Conservation (phyloP, 345 rosid genomes). For the Pelargonium nanum region DNA sequence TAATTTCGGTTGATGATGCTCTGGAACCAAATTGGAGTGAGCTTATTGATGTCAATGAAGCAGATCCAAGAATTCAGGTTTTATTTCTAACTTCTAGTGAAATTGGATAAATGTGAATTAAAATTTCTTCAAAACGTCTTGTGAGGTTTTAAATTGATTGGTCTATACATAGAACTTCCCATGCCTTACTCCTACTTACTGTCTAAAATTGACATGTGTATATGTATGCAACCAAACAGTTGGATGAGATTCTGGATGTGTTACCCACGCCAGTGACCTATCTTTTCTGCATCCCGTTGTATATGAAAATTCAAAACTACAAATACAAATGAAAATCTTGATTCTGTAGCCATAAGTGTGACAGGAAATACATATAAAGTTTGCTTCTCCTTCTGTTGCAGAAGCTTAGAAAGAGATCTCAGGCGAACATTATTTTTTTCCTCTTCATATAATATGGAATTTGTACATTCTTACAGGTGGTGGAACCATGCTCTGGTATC, state of each 20-base stretch:
- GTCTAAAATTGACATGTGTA: background rate
- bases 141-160: background rate
- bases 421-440: background rate
- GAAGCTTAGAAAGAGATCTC: background rate
- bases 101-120: conserved; percentile 4
- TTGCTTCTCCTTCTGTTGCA: background rate
- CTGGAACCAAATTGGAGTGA: conserved; percentile 60
- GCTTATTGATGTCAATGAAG: conserved; percentile 34
- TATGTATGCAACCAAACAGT: too few species aligned
- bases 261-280: too few species aligned
- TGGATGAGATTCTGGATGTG: too few species aligned
- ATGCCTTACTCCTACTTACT: background rate
- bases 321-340: background rate
- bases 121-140: background rate
- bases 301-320: background rate
- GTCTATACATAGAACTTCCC: background rate
- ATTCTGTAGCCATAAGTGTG: background rate
- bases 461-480: conserved; percentile 20
- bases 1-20: conserved; percentile 51
- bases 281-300: background rate
- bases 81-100: conserved; percentile 8
- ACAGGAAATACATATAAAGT: too few species aligned
- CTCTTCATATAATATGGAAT: background rate
- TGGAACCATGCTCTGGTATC: conserved; percentile 19
- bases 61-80: conserved; percentile 49